Evolutionary conservation across 140 eudicot species (phyloP), one percentile per base, ranked within the genome.

Genomic region (Anethum foeniculum): DNA sequence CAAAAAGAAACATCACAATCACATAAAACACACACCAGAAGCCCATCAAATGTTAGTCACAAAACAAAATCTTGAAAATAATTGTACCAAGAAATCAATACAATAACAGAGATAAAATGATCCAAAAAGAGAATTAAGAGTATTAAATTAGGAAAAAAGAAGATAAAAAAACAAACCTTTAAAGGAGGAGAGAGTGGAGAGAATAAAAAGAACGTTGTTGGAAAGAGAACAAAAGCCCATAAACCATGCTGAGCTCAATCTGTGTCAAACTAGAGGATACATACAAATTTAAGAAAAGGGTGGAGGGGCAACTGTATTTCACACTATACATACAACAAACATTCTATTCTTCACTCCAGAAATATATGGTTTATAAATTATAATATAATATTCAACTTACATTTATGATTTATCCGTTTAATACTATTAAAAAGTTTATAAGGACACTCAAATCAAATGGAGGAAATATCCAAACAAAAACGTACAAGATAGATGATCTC

Each of bases 211-310:
- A 77, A 77, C 72, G 23, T 41, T 21, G 2, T 28, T 32, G 46
- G 27, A 11, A 36, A 36, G 68, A 77, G 68, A 77, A 77, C 48
- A 36, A 77, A 58, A 78, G 39, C 81, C 81, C 72, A 78, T 44
- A 56, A 78, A 78, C 73, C 73, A 78, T 77, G 44, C 27, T 76
- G 47, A 47, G 80, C 80, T 76, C 46, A 47, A 76, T 68, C 75
- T 25, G 15, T 27, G 14, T 60, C 5, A 21, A 60, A 60, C n/a
- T 60, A n/a, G 34, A 25, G 5, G 7, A 65, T 12, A 25, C 21
- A 65, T 25, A 58, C 68, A 58, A 58, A 23, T 1, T n/a, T 60
- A 60, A 60, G 34, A 60, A 25, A 60, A 60, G 67, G 67, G 67
- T n/a, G 67, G 32, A 58, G 67, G 12, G 30, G 16, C 32, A 9